Base-by-base conservation (phyloP, 2,329 filamentous ascomycete species). In the Xylariaceae sp. region DNA sequence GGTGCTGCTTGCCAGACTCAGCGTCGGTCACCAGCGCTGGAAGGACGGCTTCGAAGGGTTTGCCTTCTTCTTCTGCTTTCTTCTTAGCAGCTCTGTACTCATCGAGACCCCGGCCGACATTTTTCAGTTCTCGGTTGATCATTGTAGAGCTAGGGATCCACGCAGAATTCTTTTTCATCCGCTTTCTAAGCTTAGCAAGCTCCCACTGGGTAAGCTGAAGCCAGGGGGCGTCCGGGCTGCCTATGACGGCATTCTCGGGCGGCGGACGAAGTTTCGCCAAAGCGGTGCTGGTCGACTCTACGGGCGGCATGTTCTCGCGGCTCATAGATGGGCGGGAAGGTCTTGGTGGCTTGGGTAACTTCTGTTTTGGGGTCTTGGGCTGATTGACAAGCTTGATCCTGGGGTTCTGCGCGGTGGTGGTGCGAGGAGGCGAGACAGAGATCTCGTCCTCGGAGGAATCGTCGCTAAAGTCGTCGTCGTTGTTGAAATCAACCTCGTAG, bases 101-200 rank as follows among this genome's bases (percentile, higher is more conserved):
- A 47, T 86, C 83, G 14, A 82, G 76, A 2, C 84, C 84, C 42
- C 89, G 84, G 1, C 85, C 85, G 16, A 90, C 78, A 17, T 77
- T 76, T 66, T 88, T 88, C 1, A 94, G 79, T 69, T 93, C 89
- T 31, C 89, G 79, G 14, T 87, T 82, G 57, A 93, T 89, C 89
- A 94, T 94, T 0, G 89, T 92, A 61, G 90, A 87, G 57, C 88
- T 92, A 0, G 89, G 89, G 2, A 83, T 85, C 89, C 89, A 94
- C 5, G 89, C 86, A 0, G 89, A 87, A 64, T 94, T 94, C 77
- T 94, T 94, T 79, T 94, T 94, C 89, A 94, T 94, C 16, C 87
- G 80, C 71, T 94, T 94, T 54, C 89, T 78, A 7, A 94, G 76
- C 57, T 84, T 80, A 1, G 83, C 84, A 43, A 88, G 74, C 65